phyloP scores from a whole-genome alignment of 768 basidiomycete species.

The Tricholoma matsutake region DNA sequence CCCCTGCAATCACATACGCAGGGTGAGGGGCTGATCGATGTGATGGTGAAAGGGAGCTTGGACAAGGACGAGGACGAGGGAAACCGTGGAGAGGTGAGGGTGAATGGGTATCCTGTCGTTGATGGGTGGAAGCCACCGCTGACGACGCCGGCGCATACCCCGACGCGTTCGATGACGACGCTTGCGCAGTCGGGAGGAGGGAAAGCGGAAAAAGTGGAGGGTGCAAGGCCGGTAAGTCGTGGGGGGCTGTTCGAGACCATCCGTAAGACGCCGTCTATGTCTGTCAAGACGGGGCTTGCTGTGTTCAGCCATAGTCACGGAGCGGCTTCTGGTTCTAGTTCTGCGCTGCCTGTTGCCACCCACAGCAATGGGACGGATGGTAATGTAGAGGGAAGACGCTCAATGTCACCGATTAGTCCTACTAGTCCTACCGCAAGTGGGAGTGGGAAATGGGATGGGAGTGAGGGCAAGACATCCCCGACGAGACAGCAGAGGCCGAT shows the following conservation, averaged over 20 bases:
- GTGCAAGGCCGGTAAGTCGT: background rate
- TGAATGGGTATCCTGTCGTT: background rate
- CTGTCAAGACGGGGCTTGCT: constrained; percentile 9
- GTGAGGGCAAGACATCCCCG: background rate
- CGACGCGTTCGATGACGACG: no score
- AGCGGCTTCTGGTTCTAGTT: background rate
- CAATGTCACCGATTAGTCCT: background rate
- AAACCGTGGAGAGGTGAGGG: background rate
- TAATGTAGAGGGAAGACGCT: background rate
- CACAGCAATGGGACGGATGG: background rate
- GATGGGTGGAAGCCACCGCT: background rate
- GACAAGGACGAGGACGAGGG: background rate
- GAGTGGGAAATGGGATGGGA: background rate
- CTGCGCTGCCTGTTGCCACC: background rate
- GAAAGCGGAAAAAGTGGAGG: background rate
- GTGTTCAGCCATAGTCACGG: background rate
- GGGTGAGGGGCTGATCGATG: background rate
- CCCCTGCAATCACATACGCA: background rate
- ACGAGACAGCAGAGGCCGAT: background rate
- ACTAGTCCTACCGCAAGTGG: background rate
- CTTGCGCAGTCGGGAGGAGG: background rate
- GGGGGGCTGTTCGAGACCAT: constrained; percentile 26
- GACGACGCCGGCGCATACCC: background rate
- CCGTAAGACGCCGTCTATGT: constrained; percentile 32
- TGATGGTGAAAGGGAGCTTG: background rate